phyloP scores from a whole-genome alignment of 768 basidiomycete species.

The Tylopilus vinaceipallidus region DNA sequence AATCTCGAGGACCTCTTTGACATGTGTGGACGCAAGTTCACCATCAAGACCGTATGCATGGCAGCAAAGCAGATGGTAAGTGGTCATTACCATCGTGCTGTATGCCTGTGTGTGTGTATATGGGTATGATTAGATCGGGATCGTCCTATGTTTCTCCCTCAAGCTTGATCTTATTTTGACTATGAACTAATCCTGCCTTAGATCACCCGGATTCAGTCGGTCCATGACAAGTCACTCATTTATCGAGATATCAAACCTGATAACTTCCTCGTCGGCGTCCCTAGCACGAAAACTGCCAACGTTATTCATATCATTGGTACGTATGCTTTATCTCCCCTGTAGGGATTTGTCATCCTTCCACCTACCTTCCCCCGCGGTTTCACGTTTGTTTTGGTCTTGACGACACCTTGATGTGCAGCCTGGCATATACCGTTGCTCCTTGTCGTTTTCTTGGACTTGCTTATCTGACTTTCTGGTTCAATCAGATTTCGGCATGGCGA shows the following conservation, averaged over 20 bases:
- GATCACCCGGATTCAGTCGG: conserved; percentile 95
- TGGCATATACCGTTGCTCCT: background rate
- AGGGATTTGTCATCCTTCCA: conserved; percentile 8
- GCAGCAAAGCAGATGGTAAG: conserved; percentile 98
- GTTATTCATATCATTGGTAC: conserved; percentile 82
- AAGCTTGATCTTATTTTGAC: background rate
- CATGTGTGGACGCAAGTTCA: conserved; percentile 98
- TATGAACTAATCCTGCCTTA: conserved; percentile 33
- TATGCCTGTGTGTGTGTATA: conserved; percentile 1
- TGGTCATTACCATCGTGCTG: background rate
- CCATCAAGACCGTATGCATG: conserved; percentile 98
- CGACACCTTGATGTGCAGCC: background rate
- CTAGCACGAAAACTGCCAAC: conserved; percentile 88
- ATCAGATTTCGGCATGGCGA: conserved; percentile 98
- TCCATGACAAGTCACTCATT: conserved; percentile 98
- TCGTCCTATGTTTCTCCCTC: background rate
- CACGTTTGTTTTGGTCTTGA: background rate
- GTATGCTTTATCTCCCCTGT: conserved; percentile 27
- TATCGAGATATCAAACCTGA: conserved; percentile 99
- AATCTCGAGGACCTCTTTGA: conserved; percentile 98
- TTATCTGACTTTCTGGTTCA: conserved; percentile 13
- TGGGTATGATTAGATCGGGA: background rate
- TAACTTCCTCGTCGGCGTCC: conserved; percentile 96
- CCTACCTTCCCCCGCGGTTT: conserved; percentile 1
- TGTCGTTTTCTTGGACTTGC: background rate